Conservation (phyloP, 768 basidiomycete genomes). For the Tubosaeta sp. region DNA sequence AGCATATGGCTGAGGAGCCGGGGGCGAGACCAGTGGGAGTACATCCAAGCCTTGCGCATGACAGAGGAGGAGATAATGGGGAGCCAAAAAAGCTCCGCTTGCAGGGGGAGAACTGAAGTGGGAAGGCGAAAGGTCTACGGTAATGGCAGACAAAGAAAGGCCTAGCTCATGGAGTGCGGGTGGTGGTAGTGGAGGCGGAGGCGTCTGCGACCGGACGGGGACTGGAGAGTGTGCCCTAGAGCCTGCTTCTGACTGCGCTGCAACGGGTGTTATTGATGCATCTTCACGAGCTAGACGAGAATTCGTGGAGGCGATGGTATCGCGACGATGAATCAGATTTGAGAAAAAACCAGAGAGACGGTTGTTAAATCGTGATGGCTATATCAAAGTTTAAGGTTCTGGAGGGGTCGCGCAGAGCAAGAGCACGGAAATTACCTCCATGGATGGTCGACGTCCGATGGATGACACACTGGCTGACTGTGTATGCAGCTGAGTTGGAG, state of each 20-base stretch:
- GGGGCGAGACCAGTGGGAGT: constrained; percentile 72
- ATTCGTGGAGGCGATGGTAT: constrained; percentile 33
- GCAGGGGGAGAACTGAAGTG: constrained; percentile 75
- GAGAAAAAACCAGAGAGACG: constrained; percentile 85
- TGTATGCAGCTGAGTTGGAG: constrained; percentile 1
- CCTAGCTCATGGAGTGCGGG: constrained; percentile 76
- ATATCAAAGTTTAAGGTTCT: constrained; percentile 8
- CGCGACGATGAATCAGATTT: constrained; percentile 70
- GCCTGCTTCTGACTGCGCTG: constrained; percentile 30
- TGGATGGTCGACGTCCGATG: constrained; percentile 46
- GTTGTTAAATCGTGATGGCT: constrained; percentile 59
- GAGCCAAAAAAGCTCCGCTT: constrained; percentile 75
- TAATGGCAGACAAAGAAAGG: constrained; percentile 63
- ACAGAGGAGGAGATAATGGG: constrained; percentile 79
- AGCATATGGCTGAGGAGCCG: constrained; percentile 72
- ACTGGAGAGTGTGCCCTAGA: constrained; percentile 56
- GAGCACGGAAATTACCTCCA: constrained; percentile 45
- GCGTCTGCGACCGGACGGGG: constrained; percentile 53
- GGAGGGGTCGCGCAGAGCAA: constrained; percentile 3
- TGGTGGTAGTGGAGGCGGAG: constrained; percentile 67
- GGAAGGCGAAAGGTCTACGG: constrained; percentile 64
- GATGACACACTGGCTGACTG: constrained; percentile 15
- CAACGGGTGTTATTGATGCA: constrained; percentile 24
- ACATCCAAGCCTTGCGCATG: constrained; percentile 86
- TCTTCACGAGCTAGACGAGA: constrained; percentile 35